phyloP scores from a whole-genome alignment of 495 filamentous ascomycete species.

The Pseudoneurospora amorphoporcata region DNA sequence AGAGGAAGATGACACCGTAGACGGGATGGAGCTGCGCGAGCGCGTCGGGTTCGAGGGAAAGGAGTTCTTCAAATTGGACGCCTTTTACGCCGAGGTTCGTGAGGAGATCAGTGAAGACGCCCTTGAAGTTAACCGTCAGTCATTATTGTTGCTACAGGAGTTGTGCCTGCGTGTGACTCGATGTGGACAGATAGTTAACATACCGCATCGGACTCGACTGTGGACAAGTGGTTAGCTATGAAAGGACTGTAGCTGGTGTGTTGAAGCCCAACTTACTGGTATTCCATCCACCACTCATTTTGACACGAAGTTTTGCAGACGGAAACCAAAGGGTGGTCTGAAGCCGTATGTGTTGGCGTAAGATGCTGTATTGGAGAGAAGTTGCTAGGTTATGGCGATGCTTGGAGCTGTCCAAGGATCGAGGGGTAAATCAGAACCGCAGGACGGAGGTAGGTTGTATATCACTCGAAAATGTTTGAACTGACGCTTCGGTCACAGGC shows the following conservation, averaged over 20 bases:
- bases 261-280: conserved; percentile 32
- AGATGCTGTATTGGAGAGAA: not conserved
- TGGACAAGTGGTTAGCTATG: conserved; percentile 32
- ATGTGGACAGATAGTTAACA: conserved; percentile 18
- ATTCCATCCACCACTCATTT: conserved; percentile 51
- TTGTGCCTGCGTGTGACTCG: not conserved
- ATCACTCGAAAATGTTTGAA: not conserved
- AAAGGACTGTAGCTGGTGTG: not conserved
- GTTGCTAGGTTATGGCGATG: not conserved
- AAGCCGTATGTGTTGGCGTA: not conserved
- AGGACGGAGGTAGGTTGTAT: not conserved
- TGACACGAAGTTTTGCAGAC: conserved; percentile 2
- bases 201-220: conserved; percentile 93
- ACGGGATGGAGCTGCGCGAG: conserved; percentile 72
- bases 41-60: conserved; percentile 72
- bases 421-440: not conserved
- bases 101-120: conserved; percentile 93
- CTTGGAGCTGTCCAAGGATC: not conserved
- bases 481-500: not conserved
- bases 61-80: conserved; percentile 95
- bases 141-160: not conserved
- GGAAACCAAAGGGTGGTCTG: not conserved
- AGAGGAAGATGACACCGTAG: conserved; percentile 98
- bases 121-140: conserved; percentile 40
- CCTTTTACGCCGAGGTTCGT: conserved; percentile 85